Evolutionary conservation across 2,329 filamentous ascomycete genomes (phyloP).

Genomic region (Epichloe sp.): DNA sequence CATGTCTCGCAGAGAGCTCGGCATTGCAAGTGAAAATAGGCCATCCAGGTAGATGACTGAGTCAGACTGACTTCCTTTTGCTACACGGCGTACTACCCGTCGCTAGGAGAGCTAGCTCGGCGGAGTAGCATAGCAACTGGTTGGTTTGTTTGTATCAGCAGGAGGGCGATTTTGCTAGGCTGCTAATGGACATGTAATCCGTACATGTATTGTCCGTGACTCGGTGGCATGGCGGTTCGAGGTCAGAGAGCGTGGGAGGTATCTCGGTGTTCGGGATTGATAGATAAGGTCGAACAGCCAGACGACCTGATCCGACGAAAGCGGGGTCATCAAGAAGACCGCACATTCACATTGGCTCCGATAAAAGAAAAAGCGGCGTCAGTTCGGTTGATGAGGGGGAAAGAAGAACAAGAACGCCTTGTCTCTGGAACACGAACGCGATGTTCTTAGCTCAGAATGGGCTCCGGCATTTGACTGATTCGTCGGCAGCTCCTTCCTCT

Average conservation of each 20-base stretch:
- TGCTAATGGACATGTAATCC: too few relatives aligned
- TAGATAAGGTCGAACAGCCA: neutral
- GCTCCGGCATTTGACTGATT: too few relatives aligned
- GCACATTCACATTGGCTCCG: neutral
- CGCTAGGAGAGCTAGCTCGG: neutral
- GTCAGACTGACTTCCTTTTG: neutral
- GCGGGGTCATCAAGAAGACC: neutral
- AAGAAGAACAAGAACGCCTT: neutral
- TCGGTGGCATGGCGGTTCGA: neutral
- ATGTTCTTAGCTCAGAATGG: too few relatives aligned
- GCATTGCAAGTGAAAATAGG: neutral
- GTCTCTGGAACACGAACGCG: too few relatives aligned
- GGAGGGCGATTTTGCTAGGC: neutral
- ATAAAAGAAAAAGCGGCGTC: too few relatives aligned
- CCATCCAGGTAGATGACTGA: neutral
- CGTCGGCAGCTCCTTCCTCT: too few relatives aligned
- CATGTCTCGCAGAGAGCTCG: conserved; percentile 6
- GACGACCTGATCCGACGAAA: neutral
- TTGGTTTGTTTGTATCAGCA: neutral
- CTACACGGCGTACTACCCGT: neutral
- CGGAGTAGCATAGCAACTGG: neutral
- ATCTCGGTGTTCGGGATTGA: conserved; percentile 11
- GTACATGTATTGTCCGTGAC: too few relatives aligned
- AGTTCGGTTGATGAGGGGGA: neutral
- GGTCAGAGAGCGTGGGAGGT: neutral